Percentiles rank a stretch among this genome's conserved stretches.
These are phyloP conservation scores for Kuraishia piskuri DNA, from an alignment of 805 yeast genomes.

Conservation along the genomic window DNA sequence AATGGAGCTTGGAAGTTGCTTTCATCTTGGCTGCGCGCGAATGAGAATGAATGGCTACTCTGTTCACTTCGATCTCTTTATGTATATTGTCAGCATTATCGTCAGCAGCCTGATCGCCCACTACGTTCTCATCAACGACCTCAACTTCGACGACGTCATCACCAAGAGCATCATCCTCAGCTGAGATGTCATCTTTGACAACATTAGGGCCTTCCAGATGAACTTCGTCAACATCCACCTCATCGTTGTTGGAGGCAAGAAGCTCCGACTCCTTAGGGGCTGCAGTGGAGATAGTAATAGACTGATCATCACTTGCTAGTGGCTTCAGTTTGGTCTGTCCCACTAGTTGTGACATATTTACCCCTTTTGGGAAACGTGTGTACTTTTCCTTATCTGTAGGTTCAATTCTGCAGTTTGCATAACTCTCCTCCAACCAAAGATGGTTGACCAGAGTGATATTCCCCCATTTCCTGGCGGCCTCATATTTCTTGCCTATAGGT, in stretches of 20 bases:
- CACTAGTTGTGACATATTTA: slow-evolving; percentile 35
- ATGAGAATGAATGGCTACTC: not conserved
- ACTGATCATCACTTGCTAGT: not conserved
- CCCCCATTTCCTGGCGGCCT: slow-evolving; percentile 65
- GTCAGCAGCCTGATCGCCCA: not conserved
- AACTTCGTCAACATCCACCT: no score
- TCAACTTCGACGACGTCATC: no score
- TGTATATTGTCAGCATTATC: not conserved
- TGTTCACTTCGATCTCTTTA: not conserved
- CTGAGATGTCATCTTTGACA: no score
- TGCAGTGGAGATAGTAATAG: no score
- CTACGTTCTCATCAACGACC: no score
- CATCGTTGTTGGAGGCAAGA: no score
- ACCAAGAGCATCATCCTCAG: no score
- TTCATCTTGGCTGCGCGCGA: slow-evolving; percentile 54
- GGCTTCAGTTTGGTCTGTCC: slow-evolving; percentile 42
- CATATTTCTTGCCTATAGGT: slow-evolving; percentile 64
- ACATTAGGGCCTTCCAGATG: no score
- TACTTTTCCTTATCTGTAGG: slow-evolving; percentile 39
- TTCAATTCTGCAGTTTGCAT: slow-evolving; percentile 46
- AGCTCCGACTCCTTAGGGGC: no score
- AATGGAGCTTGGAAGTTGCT: slow-evolving; percentile 60
- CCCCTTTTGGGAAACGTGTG: slow-evolving; percentile 32
- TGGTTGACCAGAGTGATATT: slow-evolving; percentile 59
- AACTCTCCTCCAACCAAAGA: slow-evolving; percentile 84